Conservation (phyloP, 1,284 basidiomycete genomes). For the Trametes polyzona region DNA sequence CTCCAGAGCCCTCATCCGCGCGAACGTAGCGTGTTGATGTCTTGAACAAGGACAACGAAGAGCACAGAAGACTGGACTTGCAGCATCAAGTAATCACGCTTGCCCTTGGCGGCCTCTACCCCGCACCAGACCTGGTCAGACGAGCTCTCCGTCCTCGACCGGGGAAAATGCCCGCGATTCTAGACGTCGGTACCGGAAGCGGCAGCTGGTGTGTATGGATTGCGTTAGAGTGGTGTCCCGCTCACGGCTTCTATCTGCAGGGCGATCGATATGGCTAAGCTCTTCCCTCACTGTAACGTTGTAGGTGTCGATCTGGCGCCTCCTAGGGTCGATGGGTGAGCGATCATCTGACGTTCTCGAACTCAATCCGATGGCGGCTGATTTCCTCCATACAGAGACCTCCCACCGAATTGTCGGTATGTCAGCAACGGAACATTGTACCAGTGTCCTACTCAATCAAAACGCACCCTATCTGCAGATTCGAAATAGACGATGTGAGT, state of each 20-base stretch:
- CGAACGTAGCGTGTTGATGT: neutral
- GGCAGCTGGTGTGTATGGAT: slow-evolving; percentile 37
- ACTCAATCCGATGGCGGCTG: neutral
- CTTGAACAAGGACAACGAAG: slow-evolving; percentile 36
- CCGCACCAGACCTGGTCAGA: slow-evolving; percentile 36
- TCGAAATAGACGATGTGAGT: slow-evolving; percentile 41
- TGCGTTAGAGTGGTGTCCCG: neutral
- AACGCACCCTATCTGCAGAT: slow-evolving; percentile 24
- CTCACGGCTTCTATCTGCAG: slow-evolving; percentile 23
- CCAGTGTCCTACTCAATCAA: neutral
- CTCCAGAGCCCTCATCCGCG: neutral
- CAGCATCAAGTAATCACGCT: slow-evolving; percentile 40
- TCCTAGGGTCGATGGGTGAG: slow-evolving; percentile 34
- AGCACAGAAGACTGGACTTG: slow-evolving; percentile 40
- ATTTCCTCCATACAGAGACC: slow-evolving; percentile 23
- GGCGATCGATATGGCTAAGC: slow-evolving; percentile 41
- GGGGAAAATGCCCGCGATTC: slow-evolving; percentile 32
- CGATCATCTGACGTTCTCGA: neutral
- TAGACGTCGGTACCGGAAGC: slow-evolving; percentile 42
- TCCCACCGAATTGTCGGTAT: slow-evolving; percentile 39
- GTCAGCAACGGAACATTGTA: slow-evolving; percentile 10
- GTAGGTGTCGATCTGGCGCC: slow-evolving; percentile 40
- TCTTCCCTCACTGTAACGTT: slow-evolving; percentile 40
- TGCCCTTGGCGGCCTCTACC: slow-evolving; percentile 35
- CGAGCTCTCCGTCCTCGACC: slow-evolving; percentile 35